These are phyloP conservation scores for Penicillium sp. DNA, from an alignment of 2,329 filamentous ascomycete genomes.

Conservation along the genomic window DNA sequence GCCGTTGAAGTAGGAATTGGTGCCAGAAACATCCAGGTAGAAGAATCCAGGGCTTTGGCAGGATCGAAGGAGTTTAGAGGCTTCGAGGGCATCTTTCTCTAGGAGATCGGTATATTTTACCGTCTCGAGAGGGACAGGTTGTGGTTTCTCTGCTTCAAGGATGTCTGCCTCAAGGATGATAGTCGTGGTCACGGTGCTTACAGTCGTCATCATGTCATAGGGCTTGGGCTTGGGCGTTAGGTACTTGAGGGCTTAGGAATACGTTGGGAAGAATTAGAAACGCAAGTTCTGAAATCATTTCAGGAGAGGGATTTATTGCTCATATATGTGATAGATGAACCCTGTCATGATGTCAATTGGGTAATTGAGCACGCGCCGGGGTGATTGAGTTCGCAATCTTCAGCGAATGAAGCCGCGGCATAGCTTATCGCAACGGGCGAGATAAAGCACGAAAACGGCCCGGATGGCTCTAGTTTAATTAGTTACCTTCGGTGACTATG, in stretches of 20 bases:
- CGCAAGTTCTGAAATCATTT: neutral
- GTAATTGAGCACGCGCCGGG: constrained; percentile 2
- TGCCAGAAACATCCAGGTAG: constrained; percentile 7
- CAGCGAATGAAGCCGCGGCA: constrained; percentile 6
- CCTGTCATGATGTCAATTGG: neutral
- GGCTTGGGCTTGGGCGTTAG: neutral
- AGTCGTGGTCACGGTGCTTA: constrained; percentile 3
- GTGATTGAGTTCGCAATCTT: neutral
- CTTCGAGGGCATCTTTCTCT: constrained; percentile 5
- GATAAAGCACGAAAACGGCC: constrained; percentile 6
- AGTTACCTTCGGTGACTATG: neutral
- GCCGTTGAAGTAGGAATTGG: neutral
- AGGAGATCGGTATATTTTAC: constrained; percentile 4
- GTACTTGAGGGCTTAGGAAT: neutral
- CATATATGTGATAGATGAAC: neutral
- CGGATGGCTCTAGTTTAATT: constrained; percentile 1
- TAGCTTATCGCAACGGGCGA: neutral
- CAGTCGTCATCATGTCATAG: neutral
- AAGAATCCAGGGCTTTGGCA: constrained; percentile 7
- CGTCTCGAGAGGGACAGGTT: neutral
- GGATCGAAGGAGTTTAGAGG: constrained; percentile 8
- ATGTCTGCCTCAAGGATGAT: constrained; percentile 7
- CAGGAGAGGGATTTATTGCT: neutral
- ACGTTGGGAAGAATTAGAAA: neutral
- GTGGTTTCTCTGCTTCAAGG: constrained; percentile 7